phyloP scores from a whole-genome alignment of 805 yeast species.

The Debaryomyces hansenii region DNA sequence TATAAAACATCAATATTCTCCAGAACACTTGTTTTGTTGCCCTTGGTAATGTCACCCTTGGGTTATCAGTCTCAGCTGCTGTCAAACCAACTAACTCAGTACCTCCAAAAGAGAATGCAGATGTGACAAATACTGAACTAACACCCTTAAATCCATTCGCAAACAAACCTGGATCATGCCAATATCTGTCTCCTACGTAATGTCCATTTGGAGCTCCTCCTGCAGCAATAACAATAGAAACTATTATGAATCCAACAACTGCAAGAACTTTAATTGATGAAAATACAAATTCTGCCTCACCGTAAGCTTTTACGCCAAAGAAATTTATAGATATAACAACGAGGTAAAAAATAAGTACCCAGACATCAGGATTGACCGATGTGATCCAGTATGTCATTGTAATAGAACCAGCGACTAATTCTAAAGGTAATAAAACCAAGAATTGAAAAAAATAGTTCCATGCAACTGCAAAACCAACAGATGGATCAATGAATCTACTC shows the following conservation, averaged over 20 bases:
- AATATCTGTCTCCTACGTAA: slow-evolving; percentile 57
- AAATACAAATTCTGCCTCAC: slow-evolving; percentile 67
- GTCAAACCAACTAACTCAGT: slow-evolving; percentile 74
- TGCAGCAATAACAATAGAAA: slow-evolving; percentile 53
- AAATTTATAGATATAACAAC: slow-evolving; percentile 32
- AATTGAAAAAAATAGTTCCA: slow-evolving; percentile 66
- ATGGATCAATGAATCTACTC: slow-evolving; percentile 65
- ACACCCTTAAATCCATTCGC: slow-evolving; percentile 67
- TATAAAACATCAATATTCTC: slow-evolving; percentile 73
- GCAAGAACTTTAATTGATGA: slow-evolving; percentile 59
- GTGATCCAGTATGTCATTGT: slow-evolving; percentile 37
- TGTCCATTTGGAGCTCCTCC: slow-evolving; percentile 60
- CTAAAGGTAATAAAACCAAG: slow-evolving; percentile 63
- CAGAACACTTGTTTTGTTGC: slow-evolving; percentile 83
- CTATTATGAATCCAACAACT: slow-evolving; percentile 58
- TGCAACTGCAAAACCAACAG: slow-evolving; percentile 71
- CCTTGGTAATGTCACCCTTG: slow-evolving; percentile 63
- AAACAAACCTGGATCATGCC: slow-evolving; percentile 71
- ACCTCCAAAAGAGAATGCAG: slow-evolving; percentile 77
- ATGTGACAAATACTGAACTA: slow-evolving; percentile 70
- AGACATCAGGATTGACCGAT: slow-evolving; percentile 32
- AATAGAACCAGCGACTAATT: slow-evolving; percentile 43
- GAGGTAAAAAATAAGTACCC: slow-evolving; percentile 37
- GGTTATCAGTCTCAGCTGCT: slow-evolving; percentile 74
- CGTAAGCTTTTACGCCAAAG: slow-evolving; percentile 40